Conservation (phyloP, 768 basidiomycete species). For the Russula brevipes region DNA sequence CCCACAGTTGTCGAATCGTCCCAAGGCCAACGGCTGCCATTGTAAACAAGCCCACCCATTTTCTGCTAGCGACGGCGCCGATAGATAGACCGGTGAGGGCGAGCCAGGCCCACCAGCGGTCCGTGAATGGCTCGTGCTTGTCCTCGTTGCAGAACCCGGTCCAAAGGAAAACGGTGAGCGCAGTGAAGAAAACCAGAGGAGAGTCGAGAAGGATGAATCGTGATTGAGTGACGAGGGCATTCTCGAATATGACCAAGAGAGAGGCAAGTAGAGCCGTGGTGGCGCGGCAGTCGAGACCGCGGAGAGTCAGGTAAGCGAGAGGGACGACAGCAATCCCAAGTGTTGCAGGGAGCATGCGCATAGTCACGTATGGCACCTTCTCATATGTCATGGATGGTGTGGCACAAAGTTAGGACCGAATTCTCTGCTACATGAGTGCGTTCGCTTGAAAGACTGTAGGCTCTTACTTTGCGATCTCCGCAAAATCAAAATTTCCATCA, state of each 20-base stretch:
- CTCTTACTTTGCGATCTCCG: constrained; percentile 92
- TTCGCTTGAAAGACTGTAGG: not conserved
- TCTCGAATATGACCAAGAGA: constrained; percentile 93
- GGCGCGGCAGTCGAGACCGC: constrained; percentile 85
- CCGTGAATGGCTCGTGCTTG: constrained; percentile 74
- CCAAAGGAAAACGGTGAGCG: constrained; percentile 82
- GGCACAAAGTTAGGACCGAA: not conserved
- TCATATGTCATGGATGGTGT: constrained; percentile 59
- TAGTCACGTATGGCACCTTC: constrained; percentile 88
- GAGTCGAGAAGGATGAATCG: constrained; percentile 97
- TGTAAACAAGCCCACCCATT: constrained; percentile 98
- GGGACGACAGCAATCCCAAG: constrained; percentile 90
- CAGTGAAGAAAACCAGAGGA: constrained; percentile 97
- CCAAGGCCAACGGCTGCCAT: constrained; percentile 88
- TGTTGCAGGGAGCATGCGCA: constrained; percentile 91
- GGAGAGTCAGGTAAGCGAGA: constrained; percentile 87
- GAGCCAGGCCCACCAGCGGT: constrained; percentile 92
- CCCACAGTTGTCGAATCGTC: constrained; percentile 85
- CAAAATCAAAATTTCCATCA: constrained; percentile 92
- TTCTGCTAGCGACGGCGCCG: constrained; percentile 90
- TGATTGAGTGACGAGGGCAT: constrained; percentile 92
- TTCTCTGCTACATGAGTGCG: not conserved
- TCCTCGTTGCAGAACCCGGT: constrained; percentile 89
- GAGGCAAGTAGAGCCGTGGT: constrained; percentile 89
- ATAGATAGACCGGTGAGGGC: constrained; percentile 80